These are phyloP conservation scores for Odontarrhena argentea DNA, from an alignment of 345 rosid genomes.

Conservation along the genomic window DNA sequence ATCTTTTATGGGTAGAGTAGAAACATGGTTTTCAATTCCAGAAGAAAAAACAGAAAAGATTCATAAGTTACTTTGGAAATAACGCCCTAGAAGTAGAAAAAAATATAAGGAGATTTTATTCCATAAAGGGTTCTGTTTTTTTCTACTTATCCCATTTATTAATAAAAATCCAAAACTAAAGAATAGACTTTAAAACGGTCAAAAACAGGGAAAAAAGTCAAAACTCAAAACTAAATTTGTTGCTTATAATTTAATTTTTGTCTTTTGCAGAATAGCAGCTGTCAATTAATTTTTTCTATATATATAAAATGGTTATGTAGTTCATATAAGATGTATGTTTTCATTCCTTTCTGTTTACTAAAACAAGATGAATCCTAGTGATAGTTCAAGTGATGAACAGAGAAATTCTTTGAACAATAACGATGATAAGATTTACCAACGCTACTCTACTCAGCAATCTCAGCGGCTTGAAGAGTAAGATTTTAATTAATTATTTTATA, in stretches of 20 bases:
- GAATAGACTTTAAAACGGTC: background rate
- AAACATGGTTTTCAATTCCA: too few species aligned
- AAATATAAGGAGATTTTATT: slow-evolving; percentile 31
- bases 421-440: slow-evolving; percentile 42
- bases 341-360: background rate
- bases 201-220: background rate
- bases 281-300: background rate
- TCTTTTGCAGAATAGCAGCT: background rate
- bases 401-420: slow-evolving; percentile 25
- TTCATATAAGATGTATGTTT: background rate
- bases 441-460: slow-evolving; percentile 56
- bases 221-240: background rate
- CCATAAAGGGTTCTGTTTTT: slow-evolving; percentile 34
- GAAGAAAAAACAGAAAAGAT: too few species aligned
- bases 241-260: background rate
- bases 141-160: background rate
- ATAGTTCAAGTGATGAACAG: slow-evolving; percentile 52
- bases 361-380: slow-evolving; percentile 29
- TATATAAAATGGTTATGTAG: slow-evolving; percentile 3
- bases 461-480: slow-evolving; percentile 65
- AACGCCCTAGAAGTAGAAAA: slow-evolving; percentile 29
- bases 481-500: background rate
- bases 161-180: background rate
- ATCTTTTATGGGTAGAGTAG: too few species aligned
- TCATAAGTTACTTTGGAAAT: background rate